Percentiles rank a stretch among this genome's conserved stretches.
Conservation (phyloP, 2,329 filamentous ascomycete species). For the Talaromyces sp. region DNA sequence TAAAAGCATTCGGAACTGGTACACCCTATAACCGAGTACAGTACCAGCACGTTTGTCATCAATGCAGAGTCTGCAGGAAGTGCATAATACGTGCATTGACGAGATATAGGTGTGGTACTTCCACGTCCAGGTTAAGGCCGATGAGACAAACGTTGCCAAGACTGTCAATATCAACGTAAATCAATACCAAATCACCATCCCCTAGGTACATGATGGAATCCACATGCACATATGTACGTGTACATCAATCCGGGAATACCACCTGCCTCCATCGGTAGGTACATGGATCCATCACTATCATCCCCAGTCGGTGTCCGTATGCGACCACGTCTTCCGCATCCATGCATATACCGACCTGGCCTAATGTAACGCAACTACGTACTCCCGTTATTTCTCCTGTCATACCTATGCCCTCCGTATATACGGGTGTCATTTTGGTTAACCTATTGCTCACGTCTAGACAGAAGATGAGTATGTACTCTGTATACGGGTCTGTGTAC, state of each 20-base stretch:
- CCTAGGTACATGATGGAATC: neutral
- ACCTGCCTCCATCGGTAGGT: neutral
- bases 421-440: too few species aligned
- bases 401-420: too few species aligned
- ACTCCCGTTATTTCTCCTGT: neutral
- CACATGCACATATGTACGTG: neutral
- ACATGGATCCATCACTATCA: neutral
- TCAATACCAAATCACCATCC: neutral
- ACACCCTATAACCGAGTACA: too few species aligned
- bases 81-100: too few species aligned
- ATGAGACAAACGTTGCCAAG: neutral
- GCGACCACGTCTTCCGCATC: neutral
- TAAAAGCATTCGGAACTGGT: too few species aligned
- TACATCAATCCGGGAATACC: neutral
- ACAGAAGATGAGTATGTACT: neutral
- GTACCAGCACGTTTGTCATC: too few species aligned
- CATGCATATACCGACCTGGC: neutral
- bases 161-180: neutral
- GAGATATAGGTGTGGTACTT: too few species aligned
- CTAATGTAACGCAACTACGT: neutral
- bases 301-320: neutral
- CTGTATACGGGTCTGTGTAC: neutral
- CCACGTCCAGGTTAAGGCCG: too few species aligned
- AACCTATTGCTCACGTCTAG: too few species aligned
- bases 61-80: too few species aligned